These are phyloP conservation scores for Dothidotthia symphoricarpi DNA, from an alignment of 2,329 filamentous ascomycete species.

Conservation along the genomic window DNA sequence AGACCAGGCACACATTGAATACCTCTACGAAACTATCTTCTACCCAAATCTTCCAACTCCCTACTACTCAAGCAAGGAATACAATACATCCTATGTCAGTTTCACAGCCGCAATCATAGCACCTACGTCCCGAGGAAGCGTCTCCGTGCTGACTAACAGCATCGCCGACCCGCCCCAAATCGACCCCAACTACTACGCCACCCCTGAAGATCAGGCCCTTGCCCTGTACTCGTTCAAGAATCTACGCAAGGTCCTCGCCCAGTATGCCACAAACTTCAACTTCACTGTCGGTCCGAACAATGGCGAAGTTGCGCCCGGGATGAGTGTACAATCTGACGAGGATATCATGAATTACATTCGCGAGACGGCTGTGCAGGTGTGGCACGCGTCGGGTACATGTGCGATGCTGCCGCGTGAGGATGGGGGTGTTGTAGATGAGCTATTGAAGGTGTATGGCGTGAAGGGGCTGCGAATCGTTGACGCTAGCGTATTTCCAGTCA, in stretches of 20 bases:
- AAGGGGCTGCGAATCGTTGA: slow-evolving; percentile 35
- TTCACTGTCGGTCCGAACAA: slow-evolving; percentile 23
- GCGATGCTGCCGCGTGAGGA: slow-evolving; percentile 31
- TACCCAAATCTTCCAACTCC: slow-evolving; percentile 28
- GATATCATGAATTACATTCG: slow-evolving; percentile 31
- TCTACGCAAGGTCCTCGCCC: slow-evolving; percentile 27
- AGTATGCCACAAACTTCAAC: slow-evolving; percentile 14
- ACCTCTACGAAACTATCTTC: slow-evolving; percentile 24
- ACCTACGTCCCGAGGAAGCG: slow-evolving; percentile 37
- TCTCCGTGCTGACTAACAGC: slow-evolving; percentile 33
- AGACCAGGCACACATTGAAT: slow-evolving; percentile 33
- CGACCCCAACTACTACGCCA: slow-evolving; percentile 38
- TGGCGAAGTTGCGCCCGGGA: slow-evolving; percentile 33
- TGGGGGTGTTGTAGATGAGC: slow-evolving; percentile 34
- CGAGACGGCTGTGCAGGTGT: slow-evolving; percentile 23
- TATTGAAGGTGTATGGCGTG: slow-evolving; percentile 35
- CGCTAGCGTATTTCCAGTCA: slow-evolving; percentile 29
- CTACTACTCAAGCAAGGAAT: slow-evolving; percentile 33
- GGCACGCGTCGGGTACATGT: slow-evolving; percentile 39
- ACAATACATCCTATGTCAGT: slow-evolving; percentile 37
- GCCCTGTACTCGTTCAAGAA: slow-evolving; percentile 37
- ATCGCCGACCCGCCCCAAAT: slow-evolving; percentile 35
- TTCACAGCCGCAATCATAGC: slow-evolving; percentile 28
- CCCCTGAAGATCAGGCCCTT: slow-evolving; percentile 34
- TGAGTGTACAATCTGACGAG: slow-evolving; percentile 18